Base-by-base conservation (phyloP, 306 rosid genomes). In the Acmispon strigosus region DNA sequence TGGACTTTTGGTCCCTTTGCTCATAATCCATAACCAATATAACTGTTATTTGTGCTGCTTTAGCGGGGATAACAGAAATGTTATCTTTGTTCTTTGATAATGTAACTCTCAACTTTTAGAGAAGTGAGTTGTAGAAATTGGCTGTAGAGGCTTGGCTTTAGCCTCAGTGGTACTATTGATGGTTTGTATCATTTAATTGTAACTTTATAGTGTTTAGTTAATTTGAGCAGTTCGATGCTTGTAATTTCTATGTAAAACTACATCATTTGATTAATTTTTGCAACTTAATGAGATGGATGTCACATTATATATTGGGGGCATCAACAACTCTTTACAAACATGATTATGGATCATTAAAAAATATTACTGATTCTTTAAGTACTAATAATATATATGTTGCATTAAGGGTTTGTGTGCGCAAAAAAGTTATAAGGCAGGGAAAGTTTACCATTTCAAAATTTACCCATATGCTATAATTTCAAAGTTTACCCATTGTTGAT, bases 91-190 rank as follows among this genome's bases (percentile, higher is more conserved):
- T 66, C 29, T 81, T 58, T 49, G 22, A 10, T 67, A 11, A 3
- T 62, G 70, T 66, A 68, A 49, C 62, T 6, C 37, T 62, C 50
- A 44, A 57, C 36, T 34, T 42, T 9, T 62, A 29, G 68, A 57
- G 43, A 74, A n/a, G 72, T 66, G 61, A 58, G 70, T 17, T 78
- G 80, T 76, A 60, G 61, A 53, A 70, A 19, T 74, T 72, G 81
- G 34, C 67, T 74, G 76, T 79, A 73, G 84, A 62, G 74, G 82
- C 76, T 77, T 60, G 59, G 60, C 81, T 76, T 66, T 61, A 76
- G 82, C 79, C 82, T 72, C 78, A 13, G 2, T 10, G 17, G 49
- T 51, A n/a, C 41, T 47, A n/a, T 17, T 64, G 4, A 62, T 54
- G 47, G 15, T 47, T 43, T 72, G 75, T 76, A 58, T 37, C 63